A percentile compares a stretch with the other conserved stretches of the same genome.
These are phyloP conservation scores for Stylonectria norvegica DNA, from an alignment of 2,329 filamentous ascomycete species.

Conservation along the genomic window DNA sequence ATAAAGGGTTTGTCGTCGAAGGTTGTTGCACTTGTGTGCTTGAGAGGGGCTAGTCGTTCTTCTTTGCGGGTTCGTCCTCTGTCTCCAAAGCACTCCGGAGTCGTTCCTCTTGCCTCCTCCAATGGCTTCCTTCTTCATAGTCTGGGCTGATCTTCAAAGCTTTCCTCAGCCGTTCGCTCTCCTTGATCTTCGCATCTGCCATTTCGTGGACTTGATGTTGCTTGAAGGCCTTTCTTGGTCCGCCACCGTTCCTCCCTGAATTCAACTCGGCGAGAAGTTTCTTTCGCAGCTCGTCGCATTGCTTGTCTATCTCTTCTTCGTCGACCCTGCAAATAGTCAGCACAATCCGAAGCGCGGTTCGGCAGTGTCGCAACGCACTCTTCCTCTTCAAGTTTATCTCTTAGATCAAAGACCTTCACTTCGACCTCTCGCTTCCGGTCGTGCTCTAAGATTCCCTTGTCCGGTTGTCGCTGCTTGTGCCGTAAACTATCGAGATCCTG, in stretches of 20 bases:
- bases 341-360: not conserved
- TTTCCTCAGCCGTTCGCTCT: constrained; percentile 82
- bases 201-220: constrained; percentile 93
- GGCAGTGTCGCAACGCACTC: constrained; percentile 48
- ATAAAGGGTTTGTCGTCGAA: not conserved
- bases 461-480: constrained; percentile 78
- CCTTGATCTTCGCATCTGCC: constrained; percentile 92
- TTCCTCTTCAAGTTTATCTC: constrained; percentile 89
- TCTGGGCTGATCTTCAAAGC: constrained; percentile 84
- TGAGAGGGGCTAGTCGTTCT: constrained; percentile 16
- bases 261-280: constrained; percentile 40
- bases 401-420: constrained; percentile 85
- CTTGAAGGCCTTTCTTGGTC: constrained; percentile 63
- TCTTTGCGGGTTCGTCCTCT: constrained; percentile 33
- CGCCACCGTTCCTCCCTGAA: constrained; percentile 30
- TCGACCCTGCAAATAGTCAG: constrained; percentile 54
- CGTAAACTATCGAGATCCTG: constrained; percentile 65
- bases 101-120: constrained; percentile 78
- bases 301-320: constrained; percentile 85
- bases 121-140: constrained; percentile 83
- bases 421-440: constrained; percentile 89
- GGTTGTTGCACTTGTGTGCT: not conserved
- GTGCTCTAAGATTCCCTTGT: constrained; percentile 90
- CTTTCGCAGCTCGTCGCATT: constrained; percentile 41
- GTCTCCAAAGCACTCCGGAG: constrained; percentile 43